Conservation (phyloP, 148 eudicot genomes). For the Nepenthes gracilis region DNA sequence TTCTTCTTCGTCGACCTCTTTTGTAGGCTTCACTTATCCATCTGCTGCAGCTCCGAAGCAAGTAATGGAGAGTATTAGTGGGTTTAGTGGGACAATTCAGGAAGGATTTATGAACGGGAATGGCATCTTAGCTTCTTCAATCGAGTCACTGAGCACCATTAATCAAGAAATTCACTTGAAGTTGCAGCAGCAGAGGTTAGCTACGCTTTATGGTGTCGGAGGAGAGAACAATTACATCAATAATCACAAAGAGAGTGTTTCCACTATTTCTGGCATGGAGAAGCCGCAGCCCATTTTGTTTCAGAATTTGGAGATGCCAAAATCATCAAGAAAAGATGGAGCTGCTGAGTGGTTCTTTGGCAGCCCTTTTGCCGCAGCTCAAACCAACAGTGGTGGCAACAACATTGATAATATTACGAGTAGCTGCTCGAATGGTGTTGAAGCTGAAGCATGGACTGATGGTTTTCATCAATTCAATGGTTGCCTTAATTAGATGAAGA, state of each 20-base stretch:
- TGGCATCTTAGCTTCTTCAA: slow-evolving; percentile 25
- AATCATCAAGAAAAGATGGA: not conserved
- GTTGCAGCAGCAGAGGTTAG: slow-evolving; percentile 53
- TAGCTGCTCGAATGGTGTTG: too few relatives aligned
- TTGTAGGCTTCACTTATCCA: too few relatives aligned
- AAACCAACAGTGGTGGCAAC: not conserved
- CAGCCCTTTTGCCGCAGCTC: not conserved
- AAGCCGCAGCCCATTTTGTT: slow-evolving; percentile 40
- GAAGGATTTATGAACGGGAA: slow-evolving; percentile 9
- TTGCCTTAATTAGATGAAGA: too few relatives aligned
- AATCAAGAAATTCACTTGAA: slow-evolving; percentile 69
- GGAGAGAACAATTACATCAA: not conserved
- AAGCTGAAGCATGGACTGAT: too few relatives aligned
- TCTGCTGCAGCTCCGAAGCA: not conserved
- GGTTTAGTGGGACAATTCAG: slow-evolving; percentile 5
- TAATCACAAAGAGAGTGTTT: not conserved
- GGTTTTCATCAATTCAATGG: too few relatives aligned
- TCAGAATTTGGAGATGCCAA: slow-evolving; percentile 29
- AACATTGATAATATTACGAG: not conserved
- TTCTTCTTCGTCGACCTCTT: too few relatives aligned
- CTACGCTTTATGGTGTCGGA: slow-evolving; percentile 26
- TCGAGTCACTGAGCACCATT: slow-evolving; percentile 49
- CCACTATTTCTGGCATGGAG: slow-evolving; percentile 7
- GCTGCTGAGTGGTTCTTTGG: not conserved
- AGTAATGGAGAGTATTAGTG: not conserved